These are phyloP conservation scores for Suillus discolor DNA, from an alignment of 768 basidiomycete species.

Conservation along the genomic window DNA sequence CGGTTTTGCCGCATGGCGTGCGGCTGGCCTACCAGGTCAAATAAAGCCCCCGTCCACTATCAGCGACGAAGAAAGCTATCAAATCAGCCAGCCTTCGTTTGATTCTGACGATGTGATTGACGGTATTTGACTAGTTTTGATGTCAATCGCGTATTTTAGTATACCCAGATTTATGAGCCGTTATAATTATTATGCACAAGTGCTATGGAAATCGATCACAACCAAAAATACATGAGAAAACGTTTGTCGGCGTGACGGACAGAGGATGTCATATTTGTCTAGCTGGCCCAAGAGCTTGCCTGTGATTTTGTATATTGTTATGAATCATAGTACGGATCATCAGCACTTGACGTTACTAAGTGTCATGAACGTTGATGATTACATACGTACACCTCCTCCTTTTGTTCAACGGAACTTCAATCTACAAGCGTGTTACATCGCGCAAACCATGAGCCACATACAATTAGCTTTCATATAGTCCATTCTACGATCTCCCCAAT, in stretches of 20 bases:
- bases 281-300: neutral
- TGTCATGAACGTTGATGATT: neutral
- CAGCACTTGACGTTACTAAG: neutral
- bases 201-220: neutral
- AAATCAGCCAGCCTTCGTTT: constrained; percentile 31
- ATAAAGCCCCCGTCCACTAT: constrained; percentile 33
- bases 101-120: constrained; percentile 18
- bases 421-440: neutral
- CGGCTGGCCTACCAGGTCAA: constrained; percentile 63
- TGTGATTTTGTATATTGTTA: neutral
- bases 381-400: neutral
- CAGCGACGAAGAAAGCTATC: constrained; percentile 33
- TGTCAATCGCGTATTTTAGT: neutral
- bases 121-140: neutral
- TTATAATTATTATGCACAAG: neutral
- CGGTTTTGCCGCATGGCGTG: constrained; percentile 73
- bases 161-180: neutral
- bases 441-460: constrained; percentile 6
- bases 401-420: constrained; percentile 2
- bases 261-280: neutral
- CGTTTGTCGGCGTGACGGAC: constrained; percentile 1
- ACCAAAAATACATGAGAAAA: neutral
- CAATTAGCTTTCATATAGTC: constrained; percentile 3
- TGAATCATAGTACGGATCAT: neutral
- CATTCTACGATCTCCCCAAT: neutral